A percentile compares a stretch with the other conserved stretches of the same genome.
Evolutionary conservation across 1,284 basidiomycete species (phyloP).

Genomic region (Trichosporon sp.): DNA sequence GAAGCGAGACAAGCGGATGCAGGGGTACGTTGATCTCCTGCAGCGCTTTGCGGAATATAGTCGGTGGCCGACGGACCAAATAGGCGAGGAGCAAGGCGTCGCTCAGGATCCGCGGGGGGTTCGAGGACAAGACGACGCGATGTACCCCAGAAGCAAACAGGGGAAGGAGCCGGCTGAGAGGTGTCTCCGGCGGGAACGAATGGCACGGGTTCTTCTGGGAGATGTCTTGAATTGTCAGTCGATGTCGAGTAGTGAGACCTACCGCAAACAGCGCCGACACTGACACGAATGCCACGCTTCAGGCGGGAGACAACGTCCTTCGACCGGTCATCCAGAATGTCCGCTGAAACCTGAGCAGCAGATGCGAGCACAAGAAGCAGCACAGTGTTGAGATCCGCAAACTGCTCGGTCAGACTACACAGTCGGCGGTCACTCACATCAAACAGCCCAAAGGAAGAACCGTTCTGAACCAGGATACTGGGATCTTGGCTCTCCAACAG

Average conservation of each 20-base stretch:
- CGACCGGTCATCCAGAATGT: slow-evolving; percentile 21
- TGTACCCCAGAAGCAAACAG: slow-evolving; percentile 39
- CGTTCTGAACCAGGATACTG: slow-evolving; percentile 28
- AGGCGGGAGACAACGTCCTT: slow-evolving; percentile 21
- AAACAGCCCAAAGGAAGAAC: slow-evolving; percentile 28
- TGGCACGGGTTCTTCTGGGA: slow-evolving; percentile 40
- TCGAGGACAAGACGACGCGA: slow-evolving; percentile 26
- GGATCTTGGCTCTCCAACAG: slow-evolving; percentile 22
- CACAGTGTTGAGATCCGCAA: slow-evolving; percentile 39
- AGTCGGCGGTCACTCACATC: slow-evolving; percentile 27
- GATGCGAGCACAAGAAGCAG: slow-evolving; percentile 36
- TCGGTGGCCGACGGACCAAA: slow-evolving; percentile 26
- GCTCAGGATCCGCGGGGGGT: slow-evolving; percentile 24
- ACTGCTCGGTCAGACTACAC: slow-evolving; percentile 20
- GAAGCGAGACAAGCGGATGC: slow-evolving; percentile 34
- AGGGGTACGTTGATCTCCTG: slow-evolving; percentile 26
- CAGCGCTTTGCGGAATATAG: slow-evolving; percentile 23
- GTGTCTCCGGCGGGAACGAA: slow-evolving; percentile 19
- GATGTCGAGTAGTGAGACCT: not conserved
- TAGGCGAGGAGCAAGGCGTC: slow-evolving; percentile 29
- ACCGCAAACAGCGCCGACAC: slow-evolving; percentile 33
- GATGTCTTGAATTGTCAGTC: slow-evolving; percentile 26
- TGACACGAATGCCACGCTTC: slow-evolving; percentile 23
- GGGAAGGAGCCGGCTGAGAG: slow-evolving; percentile 28
- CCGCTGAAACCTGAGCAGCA: slow-evolving; percentile 10